Percentiles rank a stretch among this genome's conserved stretches.
phyloP scores from a whole-genome alignment of 1,284 basidiomycete genomes.

The Leccinum solheimii region DNA sequence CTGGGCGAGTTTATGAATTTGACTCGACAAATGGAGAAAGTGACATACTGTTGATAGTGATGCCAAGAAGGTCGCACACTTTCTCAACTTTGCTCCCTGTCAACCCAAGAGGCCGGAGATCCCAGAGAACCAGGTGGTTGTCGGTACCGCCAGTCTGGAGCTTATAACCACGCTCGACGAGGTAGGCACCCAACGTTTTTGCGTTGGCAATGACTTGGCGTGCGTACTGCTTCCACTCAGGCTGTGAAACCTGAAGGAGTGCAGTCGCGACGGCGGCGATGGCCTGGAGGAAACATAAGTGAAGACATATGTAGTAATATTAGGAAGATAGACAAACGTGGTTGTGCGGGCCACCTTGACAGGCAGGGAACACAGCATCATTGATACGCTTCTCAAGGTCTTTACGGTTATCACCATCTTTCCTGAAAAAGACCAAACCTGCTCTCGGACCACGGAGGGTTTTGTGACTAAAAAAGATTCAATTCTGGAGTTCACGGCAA shows the following conservation, averaged over 20 bases:
- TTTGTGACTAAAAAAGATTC: conserved; percentile 72
- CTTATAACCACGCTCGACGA: conserved; percentile 84
- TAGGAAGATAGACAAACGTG: conserved; percentile 60
- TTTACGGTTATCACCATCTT: conserved; percentile 76
- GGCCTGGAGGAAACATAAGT: conserved; percentile 52
- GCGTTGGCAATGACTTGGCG: conserved; percentile 94
- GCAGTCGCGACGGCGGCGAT: conserved; percentile 96
- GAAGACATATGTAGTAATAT: neutral
- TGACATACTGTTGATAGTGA: conserved; percentile 88
- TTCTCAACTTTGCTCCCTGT: conserved; percentile 99
- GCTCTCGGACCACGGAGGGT: conserved; percentile 98
- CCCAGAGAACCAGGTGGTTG: conserved; percentile 98
- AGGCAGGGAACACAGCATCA: conserved; percentile 99
- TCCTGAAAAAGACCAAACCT: conserved; percentile 98
- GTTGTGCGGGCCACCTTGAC: conserved; percentile 99
- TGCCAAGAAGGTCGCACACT: conserved; percentile 95
- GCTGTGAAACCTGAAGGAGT: conserved; percentile 91
- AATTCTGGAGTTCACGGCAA: neutral
- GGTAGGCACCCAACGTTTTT: conserved; percentile 68
- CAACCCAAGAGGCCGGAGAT: conserved; percentile 91
- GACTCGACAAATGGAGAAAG: neutral
- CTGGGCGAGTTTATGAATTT: conserved; percentile 39
- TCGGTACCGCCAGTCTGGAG: conserved; percentile 97
- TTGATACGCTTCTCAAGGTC: conserved; percentile 97
- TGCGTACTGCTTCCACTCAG: conserved; percentile 91